Evolutionary conservation across 225 moss, liverwort and hornwort genomes (phyloP).

Genomic region (Physcomitrium patens): DNA sequence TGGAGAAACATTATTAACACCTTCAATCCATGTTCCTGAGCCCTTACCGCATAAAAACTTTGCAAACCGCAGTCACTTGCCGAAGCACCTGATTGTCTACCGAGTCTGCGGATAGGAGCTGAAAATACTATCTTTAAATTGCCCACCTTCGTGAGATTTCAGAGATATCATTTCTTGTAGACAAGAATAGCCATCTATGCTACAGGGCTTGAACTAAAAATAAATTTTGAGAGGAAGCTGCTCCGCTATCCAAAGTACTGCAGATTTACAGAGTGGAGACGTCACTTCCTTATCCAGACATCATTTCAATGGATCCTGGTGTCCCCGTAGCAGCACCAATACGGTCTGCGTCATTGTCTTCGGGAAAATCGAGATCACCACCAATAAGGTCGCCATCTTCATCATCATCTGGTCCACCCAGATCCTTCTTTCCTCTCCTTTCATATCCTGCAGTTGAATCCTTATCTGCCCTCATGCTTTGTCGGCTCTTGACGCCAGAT

Average conservation of each 20-base stretch:
- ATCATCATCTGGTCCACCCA: slow-evolving; percentile 16
- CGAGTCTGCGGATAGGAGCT: not conserved
- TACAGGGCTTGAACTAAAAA: not conserved
- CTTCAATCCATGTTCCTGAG: not conserved
- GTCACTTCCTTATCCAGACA: slow-evolving; percentile 22
- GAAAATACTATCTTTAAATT: slow-evolving; percentile 16
- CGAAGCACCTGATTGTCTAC: not conserved
- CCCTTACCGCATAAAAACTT: not conserved
- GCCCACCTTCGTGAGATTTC: not conserved
- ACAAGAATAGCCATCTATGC: slow-evolving; percentile 23
- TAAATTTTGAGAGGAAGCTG: not conserved
- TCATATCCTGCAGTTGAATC: not conserved
- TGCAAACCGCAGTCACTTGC: not conserved
- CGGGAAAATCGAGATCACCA: slow-evolving; percentile 15
- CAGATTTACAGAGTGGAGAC: slow-evolving; percentile 4
- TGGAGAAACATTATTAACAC: too few relatives aligned
- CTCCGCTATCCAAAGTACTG: too few relatives aligned
- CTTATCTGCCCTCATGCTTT: slow-evolving; percentile 20
- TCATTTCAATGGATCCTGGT: not conserved
- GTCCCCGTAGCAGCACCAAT: not conserved
- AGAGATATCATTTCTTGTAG: not conserved
- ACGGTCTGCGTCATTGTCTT: slow-evolving; percentile 9
- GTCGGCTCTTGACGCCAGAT: slow-evolving; percentile 35
- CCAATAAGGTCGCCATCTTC: slow-evolving; percentile 21
- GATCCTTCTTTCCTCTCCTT: slow-evolving; percentile 21